Base-by-base conservation (phyloP, 1,139 yeast genomes). In the Fermentozyma sake region DNA sequence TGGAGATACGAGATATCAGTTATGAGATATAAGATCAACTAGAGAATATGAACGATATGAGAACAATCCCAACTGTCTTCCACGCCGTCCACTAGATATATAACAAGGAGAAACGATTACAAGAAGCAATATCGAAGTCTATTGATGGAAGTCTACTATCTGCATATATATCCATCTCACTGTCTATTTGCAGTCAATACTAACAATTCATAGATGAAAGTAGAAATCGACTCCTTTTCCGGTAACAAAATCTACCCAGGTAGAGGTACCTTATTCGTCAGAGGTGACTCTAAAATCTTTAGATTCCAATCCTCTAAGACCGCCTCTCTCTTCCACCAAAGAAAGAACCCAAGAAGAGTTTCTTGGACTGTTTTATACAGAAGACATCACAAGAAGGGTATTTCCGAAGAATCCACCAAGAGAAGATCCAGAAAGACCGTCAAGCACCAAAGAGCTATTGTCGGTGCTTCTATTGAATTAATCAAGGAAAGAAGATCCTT, bases 191-290 rank as follows among this genome's bases (percentile, higher is more conserved):
- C 7, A 16, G 18, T 8, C 33, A 19, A 25, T 49, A 53, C 58
- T 47, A 52, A 50, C 53, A 19, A 19, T 19, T 7, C n/a, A 9
- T 14, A 18, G 15, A 93, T 91, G 98, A 91, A 91, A 95, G 86
- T 93, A 75, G 99, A 91, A 84, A 76, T 89, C 76, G 97, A 91
- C 74, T 84, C 97, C 68, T 91, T 91, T 79, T 89, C 98, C 62
- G 98, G 98, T 73, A 73, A 89, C 64, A 91, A 89, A 78, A 91
- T 91, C 81, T 93, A 91, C 95, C 98, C 98, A 78, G 97, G 98
- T 75, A 85, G 96, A 80, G 98, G 98, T 76, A 86, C 94, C 68
- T 82, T 91, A 70, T 91, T 86, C 66, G 91, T 91, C 72, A 89
- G 99, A 76, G 96, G 97, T 60, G 99, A 91, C 87, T 87, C 97